phyloP scores from a whole-genome alignment of 2,329 filamentous ascomycete species.

The Colletotrichum sp. region DNA sequence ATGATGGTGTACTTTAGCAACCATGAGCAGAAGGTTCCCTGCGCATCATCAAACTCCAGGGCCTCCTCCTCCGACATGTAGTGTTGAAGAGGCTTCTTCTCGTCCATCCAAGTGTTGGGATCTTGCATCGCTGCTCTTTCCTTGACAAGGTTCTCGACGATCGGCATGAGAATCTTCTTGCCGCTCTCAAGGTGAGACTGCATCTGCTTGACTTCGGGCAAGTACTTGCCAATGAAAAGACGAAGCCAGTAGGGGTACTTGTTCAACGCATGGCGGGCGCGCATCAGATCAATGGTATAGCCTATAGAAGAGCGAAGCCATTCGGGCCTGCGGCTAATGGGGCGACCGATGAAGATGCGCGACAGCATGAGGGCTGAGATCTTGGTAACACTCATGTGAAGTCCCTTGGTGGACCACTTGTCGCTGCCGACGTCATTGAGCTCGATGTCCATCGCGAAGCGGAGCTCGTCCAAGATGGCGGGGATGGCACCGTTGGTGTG shows the following conservation, averaged over 20 bases:
- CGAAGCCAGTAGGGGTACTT: conserved; percentile 7
- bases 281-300: conserved; percentile 5
- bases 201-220: conserved; percentile 12
- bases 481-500: conserved; percentile 6
- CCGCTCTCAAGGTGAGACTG: neutral
- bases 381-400: conserved; percentile 9
- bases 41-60: neutral
- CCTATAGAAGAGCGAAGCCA: conserved; percentile 7
- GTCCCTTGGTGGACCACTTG: conserved; percentile 1
- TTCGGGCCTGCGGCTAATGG: conserved; percentile 1
- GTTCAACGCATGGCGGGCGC: conserved; percentile 1
- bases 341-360: conserved; percentile 5
- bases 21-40: conserved; percentile 8
- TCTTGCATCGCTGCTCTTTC: neutral
- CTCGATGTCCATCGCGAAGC: conserved; percentile 9
- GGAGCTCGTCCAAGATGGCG: conserved; percentile 2
- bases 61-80: conserved; percentile 7
- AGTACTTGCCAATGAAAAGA: neutral
- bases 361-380: conserved; percentile 2
- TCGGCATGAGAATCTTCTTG: conserved; percentile 5
- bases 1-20: conserved; percentile 1
- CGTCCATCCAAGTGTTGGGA: neutral
- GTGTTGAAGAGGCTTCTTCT: conserved; percentile 1
- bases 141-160: conserved; percentile 5
- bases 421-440: conserved; percentile 5